A percentile compares a stretch with the other conserved stretches of the same genome.
These are phyloP conservation scores for Przewalskia tangutica DNA, from an alignment of 257 asterid species.

Conservation along the genomic window DNA sequence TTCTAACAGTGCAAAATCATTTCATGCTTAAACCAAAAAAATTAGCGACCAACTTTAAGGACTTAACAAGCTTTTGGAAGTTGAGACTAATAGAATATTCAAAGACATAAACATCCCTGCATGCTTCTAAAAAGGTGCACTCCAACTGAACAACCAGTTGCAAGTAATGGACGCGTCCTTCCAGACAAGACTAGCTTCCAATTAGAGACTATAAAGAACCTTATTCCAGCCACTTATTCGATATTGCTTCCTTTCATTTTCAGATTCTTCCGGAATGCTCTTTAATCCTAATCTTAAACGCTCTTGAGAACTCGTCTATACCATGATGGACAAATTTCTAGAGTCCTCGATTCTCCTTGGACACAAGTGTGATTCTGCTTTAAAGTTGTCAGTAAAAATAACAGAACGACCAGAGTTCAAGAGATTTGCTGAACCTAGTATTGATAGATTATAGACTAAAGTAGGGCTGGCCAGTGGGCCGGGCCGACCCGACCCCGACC, in stretches of 20 bases:
- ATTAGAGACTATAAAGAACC: neutral
- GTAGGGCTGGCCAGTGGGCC: no score
- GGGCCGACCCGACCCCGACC: no score
- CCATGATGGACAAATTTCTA: neutral
- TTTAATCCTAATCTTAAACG: neutral
- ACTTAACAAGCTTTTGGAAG: neutral
- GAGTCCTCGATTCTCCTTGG: neutral
- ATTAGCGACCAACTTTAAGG: neutral
- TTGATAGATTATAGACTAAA: neutral
- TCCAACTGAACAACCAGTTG: neutral
- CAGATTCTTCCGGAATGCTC: neutral
- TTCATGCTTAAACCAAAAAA: neutral
- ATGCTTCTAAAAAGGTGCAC: neutral
- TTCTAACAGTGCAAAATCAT: neutral
- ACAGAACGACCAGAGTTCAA: neutral
- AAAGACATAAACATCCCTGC: neutral
- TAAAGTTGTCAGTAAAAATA: neutral
- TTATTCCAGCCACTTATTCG: neutral
- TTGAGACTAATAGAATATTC: neutral
- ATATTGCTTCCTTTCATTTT: conserved; percentile 1
- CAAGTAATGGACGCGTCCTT: neutral
- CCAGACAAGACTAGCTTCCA: neutral
- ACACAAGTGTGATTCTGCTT: neutral
- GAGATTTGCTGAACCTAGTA: neutral
- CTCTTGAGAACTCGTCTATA: neutral